phyloP scores from a whole-genome alignment of 345 rosid genomes.

The Excoecaria cochinchinensis region DNA sequence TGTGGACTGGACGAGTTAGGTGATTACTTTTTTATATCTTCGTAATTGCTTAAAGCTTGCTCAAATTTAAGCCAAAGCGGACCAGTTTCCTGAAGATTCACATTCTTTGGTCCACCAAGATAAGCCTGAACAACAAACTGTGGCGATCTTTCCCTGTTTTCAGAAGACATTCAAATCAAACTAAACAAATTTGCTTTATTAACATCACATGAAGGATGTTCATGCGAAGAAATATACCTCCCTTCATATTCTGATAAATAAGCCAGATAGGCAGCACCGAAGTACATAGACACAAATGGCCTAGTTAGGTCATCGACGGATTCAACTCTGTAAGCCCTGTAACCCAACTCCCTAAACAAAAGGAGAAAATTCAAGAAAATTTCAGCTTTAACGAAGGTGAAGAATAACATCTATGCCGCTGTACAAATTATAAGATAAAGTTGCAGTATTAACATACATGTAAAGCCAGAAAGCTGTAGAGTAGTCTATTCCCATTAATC shows the following conservation, averaged over 20 bases:
- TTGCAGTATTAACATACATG: slow-evolving; percentile 46
- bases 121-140: slow-evolving; percentile 80
- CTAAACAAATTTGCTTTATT: neutral
- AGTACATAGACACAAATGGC: slow-evolving; percentile 89
- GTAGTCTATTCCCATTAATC: slow-evolving; percentile 59
- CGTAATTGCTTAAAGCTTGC: slow-evolving; percentile 66
- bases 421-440: neutral
- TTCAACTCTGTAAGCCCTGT: slow-evolving; percentile 72
- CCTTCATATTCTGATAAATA: slow-evolving; percentile 88
- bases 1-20: neutral
- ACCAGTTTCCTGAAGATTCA: slow-evolving; percentile 51
- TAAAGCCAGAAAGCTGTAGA: slow-evolving; percentile 79
- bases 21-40: slow-evolving; percentile 54
- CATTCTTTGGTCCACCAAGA: slow-evolving; percentile 63
- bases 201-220: neutral
- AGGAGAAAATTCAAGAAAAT: slow-evolving; percentile 11
- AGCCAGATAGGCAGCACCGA: slow-evolving; percentile 77
- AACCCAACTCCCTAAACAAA: slow-evolving; percentile 67
- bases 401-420: neutral
- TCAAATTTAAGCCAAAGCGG: slow-evolving; percentile 80
- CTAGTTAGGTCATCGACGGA: slow-evolving; percentile 63
- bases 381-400: neutral
- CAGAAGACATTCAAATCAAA: neutral
- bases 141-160: slow-evolving; percentile 63
- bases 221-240: slow-evolving; percentile 41